Conservation (phyloP, 2,329 filamentous ascomycete species). For the Fusarium decemcellulare region DNA sequence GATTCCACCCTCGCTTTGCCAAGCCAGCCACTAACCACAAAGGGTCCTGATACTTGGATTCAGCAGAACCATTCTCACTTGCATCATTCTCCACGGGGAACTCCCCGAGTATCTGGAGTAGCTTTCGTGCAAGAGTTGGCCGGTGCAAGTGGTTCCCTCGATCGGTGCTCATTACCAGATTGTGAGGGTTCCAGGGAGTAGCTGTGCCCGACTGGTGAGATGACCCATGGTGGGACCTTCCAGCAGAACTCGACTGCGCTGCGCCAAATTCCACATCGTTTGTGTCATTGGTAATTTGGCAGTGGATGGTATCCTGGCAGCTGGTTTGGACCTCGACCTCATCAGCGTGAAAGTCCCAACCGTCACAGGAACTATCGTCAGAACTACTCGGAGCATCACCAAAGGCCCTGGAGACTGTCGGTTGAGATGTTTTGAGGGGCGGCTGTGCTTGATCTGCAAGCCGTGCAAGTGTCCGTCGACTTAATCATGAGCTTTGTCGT, state of each 20-base stretch:
- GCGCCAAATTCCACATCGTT: too few relatives aligned
- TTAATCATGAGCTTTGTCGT: background rate
- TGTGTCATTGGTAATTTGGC: too few relatives aligned
- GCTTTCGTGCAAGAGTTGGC: background rate
- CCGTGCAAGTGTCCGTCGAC: background rate
- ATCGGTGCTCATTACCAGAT: background rate
- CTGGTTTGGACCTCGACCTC: too few relatives aligned
- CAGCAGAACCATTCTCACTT: background rate
- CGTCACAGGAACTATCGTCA: too few relatives aligned
- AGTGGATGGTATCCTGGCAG: too few relatives aligned
- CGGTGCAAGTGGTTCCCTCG: background rate
- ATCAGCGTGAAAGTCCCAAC: too few relatives aligned
- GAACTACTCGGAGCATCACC: too few relatives aligned
- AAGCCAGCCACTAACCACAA: background rate
- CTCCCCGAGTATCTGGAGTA: background rate
- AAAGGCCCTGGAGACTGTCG: too few relatives aligned
- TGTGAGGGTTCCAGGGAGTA: background rate
- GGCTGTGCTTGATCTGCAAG: too few relatives aligned
- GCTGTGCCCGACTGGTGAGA: background rate
- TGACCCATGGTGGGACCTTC: background rate
- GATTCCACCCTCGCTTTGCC: background rate
- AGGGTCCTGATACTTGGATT: background rate
- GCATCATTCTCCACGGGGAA: background rate
- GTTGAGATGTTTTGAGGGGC: too few relatives aligned
- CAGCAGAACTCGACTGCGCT: too few relatives aligned